A percentile compares a stretch with the other conserved stretches of the same genome.
phyloP scores from a whole-genome alignment of 345 rosid species.

The Gossypium anomalum region DNA sequence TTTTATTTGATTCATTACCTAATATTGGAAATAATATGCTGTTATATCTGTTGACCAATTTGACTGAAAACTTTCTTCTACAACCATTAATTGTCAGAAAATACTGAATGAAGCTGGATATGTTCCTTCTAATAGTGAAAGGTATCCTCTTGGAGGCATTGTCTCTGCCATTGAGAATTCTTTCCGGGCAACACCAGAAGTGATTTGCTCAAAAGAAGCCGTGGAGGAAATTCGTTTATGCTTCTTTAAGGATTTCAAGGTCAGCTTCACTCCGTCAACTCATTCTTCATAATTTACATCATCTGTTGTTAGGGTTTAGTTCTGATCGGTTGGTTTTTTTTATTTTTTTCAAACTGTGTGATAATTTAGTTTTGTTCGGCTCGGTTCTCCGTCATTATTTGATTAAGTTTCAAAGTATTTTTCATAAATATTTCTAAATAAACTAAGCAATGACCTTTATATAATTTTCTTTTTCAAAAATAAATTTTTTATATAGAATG shows the following conservation, averaged over 20 bases:
- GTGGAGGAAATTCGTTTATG: conserved; percentile 73
- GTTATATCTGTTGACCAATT: conserved; percentile 9
- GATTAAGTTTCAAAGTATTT: no score
- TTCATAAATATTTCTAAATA: no score
- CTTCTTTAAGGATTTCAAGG: conserved; percentile 86
- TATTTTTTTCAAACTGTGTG: no score
- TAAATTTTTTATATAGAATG: no score
- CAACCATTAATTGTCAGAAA: conserved; percentile 37
- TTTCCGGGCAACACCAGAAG: conserved; percentile 64
- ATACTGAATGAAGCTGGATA: conserved; percentile 84
- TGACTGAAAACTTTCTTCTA: conserved; percentile 14
- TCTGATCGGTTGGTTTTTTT: no score
- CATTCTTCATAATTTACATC: neutral
- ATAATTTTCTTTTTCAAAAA: no score
- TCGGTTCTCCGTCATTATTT: no score
- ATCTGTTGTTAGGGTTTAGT: neutral
- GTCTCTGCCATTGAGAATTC: conserved; percentile 84
- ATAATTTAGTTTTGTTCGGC: no score
- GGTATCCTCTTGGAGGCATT: conserved; percentile 87
- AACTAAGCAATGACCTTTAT: no score
- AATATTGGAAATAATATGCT: neutral
- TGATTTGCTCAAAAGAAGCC: conserved; percentile 63
- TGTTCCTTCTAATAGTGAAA: conserved; percentile 77
- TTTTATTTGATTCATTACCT: neutral
- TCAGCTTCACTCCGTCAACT: conserved; percentile 27